phyloP scores from a whole-genome alignment of 1,284 basidiomycete species.

The Sparassis latifolia region DNA sequence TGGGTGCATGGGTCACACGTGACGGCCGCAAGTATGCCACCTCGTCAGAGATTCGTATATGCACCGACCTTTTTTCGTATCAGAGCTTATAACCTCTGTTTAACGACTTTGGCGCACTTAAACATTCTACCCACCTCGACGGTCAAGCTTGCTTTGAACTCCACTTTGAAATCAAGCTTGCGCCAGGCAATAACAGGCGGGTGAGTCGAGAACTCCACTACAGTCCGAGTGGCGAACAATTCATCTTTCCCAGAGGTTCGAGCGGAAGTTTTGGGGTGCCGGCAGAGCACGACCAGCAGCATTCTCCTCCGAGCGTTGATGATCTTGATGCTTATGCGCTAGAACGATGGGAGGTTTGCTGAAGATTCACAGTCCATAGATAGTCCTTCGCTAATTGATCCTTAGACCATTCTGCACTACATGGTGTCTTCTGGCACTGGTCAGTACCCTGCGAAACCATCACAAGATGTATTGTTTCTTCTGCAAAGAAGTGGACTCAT shows the following conservation, averaged over 20 bases:
- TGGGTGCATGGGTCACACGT: slow-evolving; percentile 80
- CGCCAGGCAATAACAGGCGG: slow-evolving; percentile 90
- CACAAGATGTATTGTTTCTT: slow-evolving; percentile 79
- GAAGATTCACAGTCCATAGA: no score
- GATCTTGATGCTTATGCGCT: slow-evolving; percentile 82
- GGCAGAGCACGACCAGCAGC: slow-evolving; percentile 57
- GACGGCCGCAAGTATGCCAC: slow-evolving; percentile 61
- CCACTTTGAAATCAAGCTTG: slow-evolving; percentile 75
- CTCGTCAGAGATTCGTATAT: slow-evolving; percentile 6
- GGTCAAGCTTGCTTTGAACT: slow-evolving; percentile 62
- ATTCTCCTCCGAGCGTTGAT: slow-evolving; percentile 48
- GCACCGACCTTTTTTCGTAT: background rate
- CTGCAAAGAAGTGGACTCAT: slow-evolving; percentile 87
- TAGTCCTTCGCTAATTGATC: no score
- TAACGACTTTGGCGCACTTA: slow-evolving; percentile 61
- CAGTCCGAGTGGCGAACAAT: slow-evolving; percentile 5
- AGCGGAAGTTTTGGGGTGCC: slow-evolving; percentile 90
- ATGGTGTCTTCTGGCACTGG: slow-evolving; percentile 93
- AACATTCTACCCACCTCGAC: slow-evolving; percentile 68
- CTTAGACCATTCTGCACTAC: slow-evolving; percentile 89
- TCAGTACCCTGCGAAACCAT: slow-evolving; percentile 61
- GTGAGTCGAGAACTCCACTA: slow-evolving; percentile 39
- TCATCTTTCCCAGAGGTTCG: slow-evolving; percentile 55
- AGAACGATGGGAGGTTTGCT: slow-evolving; percentile 86
- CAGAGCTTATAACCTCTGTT: slow-evolving; percentile 69